Evolutionary conservation across 2,329 filamentous ascomycete species (phyloP), one percentile per base, ranked within the genome.

Genomic region (Epichloe uncinata): DNA sequence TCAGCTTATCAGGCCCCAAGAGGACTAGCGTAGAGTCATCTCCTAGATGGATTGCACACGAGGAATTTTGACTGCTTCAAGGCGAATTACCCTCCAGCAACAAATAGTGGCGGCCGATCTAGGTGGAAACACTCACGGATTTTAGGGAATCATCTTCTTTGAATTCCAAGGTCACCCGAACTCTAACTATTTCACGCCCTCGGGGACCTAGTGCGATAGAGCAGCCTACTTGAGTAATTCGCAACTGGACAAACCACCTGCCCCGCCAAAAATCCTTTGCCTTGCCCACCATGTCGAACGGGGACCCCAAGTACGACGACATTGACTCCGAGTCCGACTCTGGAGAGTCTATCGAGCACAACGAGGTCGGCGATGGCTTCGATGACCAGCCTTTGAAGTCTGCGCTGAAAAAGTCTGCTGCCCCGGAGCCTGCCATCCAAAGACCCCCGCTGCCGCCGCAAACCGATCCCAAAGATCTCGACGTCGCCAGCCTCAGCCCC

Each of bases 401-500:
- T 43, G 82, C 87, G 26, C 73, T 97, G 70, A 96, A 96, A 78
- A 89, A 89, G 71, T 63, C 66, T 48, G 63, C 65, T 50, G 77
- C 71, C 38, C 72, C 76, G 53, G 72, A 77, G 50, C 73, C 77
- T 52, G 74, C 81, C 50, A 74, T 79, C 45, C 58, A 69, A 63
- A 71, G 69, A 57, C 74, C 75, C 49, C 61, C 64, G 54, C 71
- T 79, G 52, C 93, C 93, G 61, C 87, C 89, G 60, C 93, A 98
- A 74, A 95, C 93, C 57, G 87, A 98, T 59, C 88, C 93, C 61
- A 82, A 85, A 67, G 84, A 89, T 60, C 79, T 98, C 63, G 87
- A 97, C 63, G 78, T 96, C 62, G 78, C 80, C 57, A 80, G 72
- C 48, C 75, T 98, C 60, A 87, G 78, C 57, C 91, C 93, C 51